Conservation (phyloP, 208 protist species). For the Leishmania martiniquensis region DNA sequence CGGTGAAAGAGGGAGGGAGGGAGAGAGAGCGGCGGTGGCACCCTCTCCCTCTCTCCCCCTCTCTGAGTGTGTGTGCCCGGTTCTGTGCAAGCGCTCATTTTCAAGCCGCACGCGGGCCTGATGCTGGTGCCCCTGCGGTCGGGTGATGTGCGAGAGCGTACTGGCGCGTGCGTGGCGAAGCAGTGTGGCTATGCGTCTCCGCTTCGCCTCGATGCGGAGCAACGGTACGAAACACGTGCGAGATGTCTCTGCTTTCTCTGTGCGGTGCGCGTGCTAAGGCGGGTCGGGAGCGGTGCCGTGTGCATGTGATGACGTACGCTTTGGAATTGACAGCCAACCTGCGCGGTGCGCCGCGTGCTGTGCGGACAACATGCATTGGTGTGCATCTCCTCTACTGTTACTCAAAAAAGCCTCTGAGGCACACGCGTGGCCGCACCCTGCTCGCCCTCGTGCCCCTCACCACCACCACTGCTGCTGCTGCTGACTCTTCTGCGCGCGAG, state of each 20-base stretch:
- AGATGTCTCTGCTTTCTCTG: conserved; percentile 6
- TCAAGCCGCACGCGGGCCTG: conserved; percentile 29
- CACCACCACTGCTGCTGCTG: conserved; percentile 4
- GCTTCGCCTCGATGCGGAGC: conserved; percentile 15
- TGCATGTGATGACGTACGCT: conserved; percentile 42
- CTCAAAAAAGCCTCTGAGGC: conserved; percentile 17
- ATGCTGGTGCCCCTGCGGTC: conserved; percentile 28
- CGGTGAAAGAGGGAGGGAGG: no score
- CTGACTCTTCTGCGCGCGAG: not conserved
- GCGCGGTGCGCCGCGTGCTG: conserved; percentile 15
- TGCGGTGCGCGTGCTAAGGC: conserved; percentile 30
- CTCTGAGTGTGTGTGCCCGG: conserved; percentile 8
- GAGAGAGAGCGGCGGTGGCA: conserved; percentile 13
- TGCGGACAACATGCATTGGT: conserved; percentile 35
- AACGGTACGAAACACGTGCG: conserved; percentile 37
- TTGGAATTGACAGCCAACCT: conserved; percentile 27
- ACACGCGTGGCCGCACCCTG: not conserved
- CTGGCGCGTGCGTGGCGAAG: conserved; percentile 9
- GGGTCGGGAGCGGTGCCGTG: conserved; percentile 63
- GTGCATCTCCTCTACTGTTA: conserved; percentile 32
- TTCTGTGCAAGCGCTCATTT: conserved; percentile 28
- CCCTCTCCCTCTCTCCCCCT: no score
- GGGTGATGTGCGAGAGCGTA: conserved; percentile 16
- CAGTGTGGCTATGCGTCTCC: conserved; percentile 31
- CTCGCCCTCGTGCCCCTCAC: not conserved